A percentile compares a stretch with the other conserved stretches of the same genome.
phyloP scores from a whole-genome alignment of 2,329 filamentous ascomycete genomes.

The Xylaria sp. region DNA sequence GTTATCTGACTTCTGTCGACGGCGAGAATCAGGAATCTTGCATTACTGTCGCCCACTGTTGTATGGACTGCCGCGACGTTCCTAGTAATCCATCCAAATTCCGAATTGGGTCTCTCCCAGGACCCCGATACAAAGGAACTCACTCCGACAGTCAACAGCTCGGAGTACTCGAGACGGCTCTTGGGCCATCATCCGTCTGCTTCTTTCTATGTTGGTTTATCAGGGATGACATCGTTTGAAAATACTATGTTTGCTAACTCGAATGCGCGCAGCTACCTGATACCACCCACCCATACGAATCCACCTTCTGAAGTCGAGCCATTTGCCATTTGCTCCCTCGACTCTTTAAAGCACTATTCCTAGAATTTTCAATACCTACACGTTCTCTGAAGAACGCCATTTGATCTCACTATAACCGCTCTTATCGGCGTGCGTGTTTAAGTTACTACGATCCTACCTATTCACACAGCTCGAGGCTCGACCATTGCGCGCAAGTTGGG shows the following conservation, averaged over 20 bases:
- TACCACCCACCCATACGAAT: background rate
- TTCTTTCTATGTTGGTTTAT: background rate
- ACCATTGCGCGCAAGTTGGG: background rate
- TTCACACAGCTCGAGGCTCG: background rate
- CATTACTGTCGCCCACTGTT: background rate
- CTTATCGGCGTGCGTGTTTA: no score
- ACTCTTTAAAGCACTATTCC: no score
- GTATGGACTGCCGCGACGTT: background rate
- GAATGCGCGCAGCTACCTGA: background rate
- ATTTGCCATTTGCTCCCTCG: no score
- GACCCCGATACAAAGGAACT: background rate
- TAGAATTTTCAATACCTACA: no score
- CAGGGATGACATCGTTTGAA: background rate
- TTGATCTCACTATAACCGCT: background rate
- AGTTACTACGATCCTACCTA: background rate
- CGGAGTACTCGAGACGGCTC: background rate
- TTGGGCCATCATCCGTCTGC: background rate
- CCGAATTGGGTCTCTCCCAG: background rate
- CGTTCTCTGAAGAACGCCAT: no score
- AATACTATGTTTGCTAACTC: background rate
- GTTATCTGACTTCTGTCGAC: background rate
- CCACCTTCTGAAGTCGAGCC: background rate
- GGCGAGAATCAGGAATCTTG: background rate
- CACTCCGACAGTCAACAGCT: no score
- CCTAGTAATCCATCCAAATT: background rate